phyloP scores from a whole-genome alignment of 352 stramenopile species.

The Globisporangium solare region DNA sequence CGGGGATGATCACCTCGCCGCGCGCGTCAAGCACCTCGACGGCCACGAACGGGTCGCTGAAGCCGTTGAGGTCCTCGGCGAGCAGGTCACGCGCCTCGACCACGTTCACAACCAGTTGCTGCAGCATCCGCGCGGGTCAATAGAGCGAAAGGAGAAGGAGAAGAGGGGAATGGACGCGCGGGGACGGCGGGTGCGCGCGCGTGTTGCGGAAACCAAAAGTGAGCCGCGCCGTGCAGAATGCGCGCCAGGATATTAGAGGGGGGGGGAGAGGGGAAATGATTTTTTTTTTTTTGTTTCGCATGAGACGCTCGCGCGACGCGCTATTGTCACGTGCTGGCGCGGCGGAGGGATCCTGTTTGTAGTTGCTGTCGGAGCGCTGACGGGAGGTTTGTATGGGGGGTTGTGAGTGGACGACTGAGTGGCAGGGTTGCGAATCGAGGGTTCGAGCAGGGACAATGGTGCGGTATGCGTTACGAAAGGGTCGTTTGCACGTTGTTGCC shows the following conservation, averaged over 20 bases:
- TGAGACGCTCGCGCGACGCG: too few species aligned
- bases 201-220: slow-evolving; percentile 1
- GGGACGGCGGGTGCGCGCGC: too few species aligned
- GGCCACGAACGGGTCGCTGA: slow-evolving; percentile 68
- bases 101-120: slow-evolving; percentile 41
- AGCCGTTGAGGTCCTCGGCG: slow-evolving; percentile 59
- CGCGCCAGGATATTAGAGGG: neutral
- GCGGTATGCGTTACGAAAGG: neutral
- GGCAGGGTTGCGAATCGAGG: too few species aligned
- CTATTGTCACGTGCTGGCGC: too few species aligned
- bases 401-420: too few species aligned
- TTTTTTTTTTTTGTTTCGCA: neutral
- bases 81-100: slow-evolving; percentile 55
- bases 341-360: too few species aligned
- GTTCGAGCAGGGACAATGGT: too few species aligned
- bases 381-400: too few species aligned
- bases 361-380: too few species aligned
- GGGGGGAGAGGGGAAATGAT: neutral
- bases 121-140: slow-evolving; percentile 6
- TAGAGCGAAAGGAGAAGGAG: too few species aligned
- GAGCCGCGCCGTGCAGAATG: neutral
- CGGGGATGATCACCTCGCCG: slow-evolving; percentile 31
- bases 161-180: too few species aligned
- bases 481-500: neutral
- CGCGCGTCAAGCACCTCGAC: slow-evolving; percentile 49